Base-by-base conservation (phyloP, 2,329 filamentous ascomycete genomes). In the Fusarium tuaranense region DNA sequence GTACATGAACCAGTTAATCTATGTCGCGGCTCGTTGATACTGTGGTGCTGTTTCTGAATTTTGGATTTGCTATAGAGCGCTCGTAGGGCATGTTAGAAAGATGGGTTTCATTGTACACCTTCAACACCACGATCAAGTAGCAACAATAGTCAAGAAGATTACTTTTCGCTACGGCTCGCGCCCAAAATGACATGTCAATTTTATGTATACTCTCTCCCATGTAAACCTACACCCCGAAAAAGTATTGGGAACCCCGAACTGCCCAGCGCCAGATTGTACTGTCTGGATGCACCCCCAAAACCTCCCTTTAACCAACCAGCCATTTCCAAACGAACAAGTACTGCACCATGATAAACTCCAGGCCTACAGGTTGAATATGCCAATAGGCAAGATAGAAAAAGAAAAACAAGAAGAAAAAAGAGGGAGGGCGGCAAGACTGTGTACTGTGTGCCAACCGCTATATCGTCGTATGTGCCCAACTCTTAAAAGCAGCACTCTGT, bases 371-470 rank as follows among this genome's bases (percentile, higher is more conserved):
- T n/a, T 30, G 27, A 53, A 53, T 12, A 53, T 30, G 25, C 51
- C 51, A 36, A 32, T 16, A 38, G n/a, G 53, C 20, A 16, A 65
- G 36, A 65, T 59, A 65, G 32, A 44, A 44, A 57, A 58, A 68
- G 18, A 48, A 44, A 65, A 63, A 30, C 27, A 46, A 20, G 7
- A 66, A 30, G 38, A 53, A 53, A 48, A 25, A 69, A 34, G 39
- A 57, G 59, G 48, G n/a, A n/a, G 39, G 18, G 25, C 53, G 38
- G 36, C 63, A 67, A 76, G 67, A 66, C 36, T 68, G 58, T 57
- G 53, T 58, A 58, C 71, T 70, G 69, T 70, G 69, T 67, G 13
- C 61, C 57, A 57, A 41, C 25, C 32, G 36, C 53, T 34, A 20
- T 34, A 32, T 62, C 57, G 46, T 57, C 32, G 48, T 58, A 53